A percentile compares a stretch with the other conserved stretches of the same genome.
phyloP scores from a whole-genome alignment of 2,329 filamentous ascomycete species.

The Colletotrichum limetticola region DNA sequence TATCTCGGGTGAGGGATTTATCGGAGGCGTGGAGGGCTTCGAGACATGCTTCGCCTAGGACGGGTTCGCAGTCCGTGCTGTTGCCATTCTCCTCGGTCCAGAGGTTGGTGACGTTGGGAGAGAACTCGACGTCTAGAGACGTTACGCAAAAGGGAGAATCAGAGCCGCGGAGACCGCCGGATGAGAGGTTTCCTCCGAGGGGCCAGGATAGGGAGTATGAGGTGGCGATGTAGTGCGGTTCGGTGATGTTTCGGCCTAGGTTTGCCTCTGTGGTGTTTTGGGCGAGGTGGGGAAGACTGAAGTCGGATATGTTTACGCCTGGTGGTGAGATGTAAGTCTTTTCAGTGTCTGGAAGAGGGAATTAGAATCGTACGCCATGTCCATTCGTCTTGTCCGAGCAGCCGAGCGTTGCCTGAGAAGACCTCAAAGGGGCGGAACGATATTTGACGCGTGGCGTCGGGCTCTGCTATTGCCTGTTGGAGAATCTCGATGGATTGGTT shows the following conservation, averaged over 20 bases:
- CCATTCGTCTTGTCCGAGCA: background rate
- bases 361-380: slow-evolving; percentile 1
- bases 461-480: background rate
- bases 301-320: slow-evolving; percentile 20
- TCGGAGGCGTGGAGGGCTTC: background rate
- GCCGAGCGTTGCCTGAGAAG: background rate
- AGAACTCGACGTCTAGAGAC: slow-evolving; percentile 14
- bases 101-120: slow-evolving; percentile 25
- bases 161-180: background rate
- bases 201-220: slow-evolving; percentile 20
- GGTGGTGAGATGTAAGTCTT: background rate
- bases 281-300: background rate
- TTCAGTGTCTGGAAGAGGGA: background rate
- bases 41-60: slow-evolving; percentile 11
- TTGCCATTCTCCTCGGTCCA: background rate
- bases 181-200: background rate
- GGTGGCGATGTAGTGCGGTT: slow-evolving; percentile 8
- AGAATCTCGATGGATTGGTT: background rate
- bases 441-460: background rate
- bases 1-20: background rate
- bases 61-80: slow-evolving; percentile 4
- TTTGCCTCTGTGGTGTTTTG: background rate
- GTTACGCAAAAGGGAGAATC: slow-evolving; percentile 18
- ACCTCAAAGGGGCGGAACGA: background rate
- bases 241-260: background rate